Base-by-base conservation (phyloP, 148 eudicot genomes). In the Simmondsia chinensis region DNA sequence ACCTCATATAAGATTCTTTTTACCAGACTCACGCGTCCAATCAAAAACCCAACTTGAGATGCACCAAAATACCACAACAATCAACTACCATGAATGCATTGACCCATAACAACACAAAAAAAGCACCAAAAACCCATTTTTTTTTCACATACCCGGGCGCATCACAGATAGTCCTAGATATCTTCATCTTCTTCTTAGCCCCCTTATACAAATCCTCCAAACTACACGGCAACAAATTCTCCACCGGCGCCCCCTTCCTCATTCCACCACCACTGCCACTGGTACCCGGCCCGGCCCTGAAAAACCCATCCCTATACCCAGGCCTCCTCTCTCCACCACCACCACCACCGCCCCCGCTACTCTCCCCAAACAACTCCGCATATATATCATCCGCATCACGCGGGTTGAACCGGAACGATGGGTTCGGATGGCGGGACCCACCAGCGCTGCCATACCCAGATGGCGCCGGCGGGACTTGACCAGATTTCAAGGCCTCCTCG, bases 141-240 rank as follows among this genome's bases (percentile, higher is more conserved):
- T n/a, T n/a, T 29, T 27, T 1, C 33, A 32, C 70, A 31, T 79
- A 87, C 96, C 96, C 84, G 17, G 57, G 41, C 44, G 66, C 32
- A 57, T 82, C 87, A 34, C 56, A 17, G 40, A 87, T 65, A 10
- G 74, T 68, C 69, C 84, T 66, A 0, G 96, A 82, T 49, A 87
- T 87, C 80, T 76, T 87, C 93, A 87, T 87, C 76, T 87, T 87
- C 75, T 82, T 79, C 71, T 74, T 82, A 11, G 87, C 65, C 20
- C 96, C 96, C 17, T 64, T 73, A 43, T 55, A 87, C 51, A 87
- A 70, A 33, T 87, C 96, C 68, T 79, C 96, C 64, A 87, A 69
- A 56, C 75, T 87, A 74, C 96, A 87, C 12, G 63, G 51, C 66
- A 87, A 58, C 15, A n/a, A 5, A 52, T 74, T 76, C 93, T 87